Evolutionary conservation across 179 eudicot genomes (phyloP).

Genomic region (Drosera spatulata): DNA sequence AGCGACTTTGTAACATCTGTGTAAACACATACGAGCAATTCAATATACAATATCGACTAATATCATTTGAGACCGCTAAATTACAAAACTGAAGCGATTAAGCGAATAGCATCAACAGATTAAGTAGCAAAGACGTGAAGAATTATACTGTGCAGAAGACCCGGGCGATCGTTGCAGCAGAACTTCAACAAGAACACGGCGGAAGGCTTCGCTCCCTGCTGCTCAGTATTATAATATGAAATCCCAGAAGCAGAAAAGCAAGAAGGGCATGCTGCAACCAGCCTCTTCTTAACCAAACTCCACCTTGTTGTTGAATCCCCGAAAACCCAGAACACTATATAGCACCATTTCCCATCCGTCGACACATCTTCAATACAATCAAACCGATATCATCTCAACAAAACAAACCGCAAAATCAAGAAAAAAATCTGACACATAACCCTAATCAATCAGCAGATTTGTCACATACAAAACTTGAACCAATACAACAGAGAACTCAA

Average conservation of each 20-base stretch:
- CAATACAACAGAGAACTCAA: too few species aligned
- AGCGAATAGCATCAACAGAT: neutral
- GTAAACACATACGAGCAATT: slow-evolving; percentile 4
- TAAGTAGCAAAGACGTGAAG: neutral
- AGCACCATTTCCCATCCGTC: slow-evolving; percentile 96
- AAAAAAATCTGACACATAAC: too few species aligned
- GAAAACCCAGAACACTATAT: slow-evolving; percentile 66
- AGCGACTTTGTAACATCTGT: slow-evolving; percentile 79
- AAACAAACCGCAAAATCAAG: too few species aligned
- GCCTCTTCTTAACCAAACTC: slow-evolving; percentile 71
- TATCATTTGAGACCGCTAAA: neutral
- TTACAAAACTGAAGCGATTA: neutral
- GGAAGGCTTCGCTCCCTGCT: slow-evolving; percentile 47
- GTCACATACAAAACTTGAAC: too few species aligned
- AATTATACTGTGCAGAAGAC: slow-evolving; percentile 67
- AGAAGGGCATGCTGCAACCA: slow-evolving; percentile 71
- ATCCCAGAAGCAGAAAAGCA: slow-evolving; percentile 72
- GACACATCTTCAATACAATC: slow-evolving; percentile 48
- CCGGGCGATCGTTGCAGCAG: slow-evolving; percentile 58
- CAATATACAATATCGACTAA: neutral
- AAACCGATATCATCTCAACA: neutral
- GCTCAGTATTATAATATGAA: slow-evolving; percentile 43
- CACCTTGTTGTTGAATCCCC: slow-evolving; percentile 56
- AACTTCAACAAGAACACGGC: slow-evolving; percentile 75
- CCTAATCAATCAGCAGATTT: too few species aligned